Evolutionary conservation across 2,329 filamentous ascomycete species (phyloP), one percentile per base, ranked within the genome.

Genomic region (Leptographium procerum): DNA sequence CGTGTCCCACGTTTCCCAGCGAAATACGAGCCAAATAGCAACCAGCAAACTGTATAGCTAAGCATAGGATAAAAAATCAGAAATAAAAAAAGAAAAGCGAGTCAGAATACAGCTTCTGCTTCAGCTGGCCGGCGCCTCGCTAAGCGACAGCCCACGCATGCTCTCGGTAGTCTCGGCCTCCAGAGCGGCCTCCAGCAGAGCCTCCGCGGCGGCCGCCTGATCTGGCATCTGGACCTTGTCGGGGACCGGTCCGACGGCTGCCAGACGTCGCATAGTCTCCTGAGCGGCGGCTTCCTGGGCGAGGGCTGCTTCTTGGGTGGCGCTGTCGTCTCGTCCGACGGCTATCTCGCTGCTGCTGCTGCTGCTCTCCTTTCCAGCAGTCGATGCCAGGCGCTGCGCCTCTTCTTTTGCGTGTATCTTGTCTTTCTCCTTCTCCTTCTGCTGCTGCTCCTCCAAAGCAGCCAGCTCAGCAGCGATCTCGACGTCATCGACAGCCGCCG

Each of bases 401-500:
- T 31, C 16, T 5, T 14, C 24, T 22, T 52, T 16, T 16, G 13
- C 11, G 14, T 50, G 19, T 6, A 4, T 9, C 50, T 48, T 19
- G 33, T 55, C 73, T 60, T 67, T 69, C 61, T 72, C 74, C 58
- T 79, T 34, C 59, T 81, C 79, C 66, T 75, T 75, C 63, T 67
- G 72, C 64, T 83, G 80, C 63, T 82, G 77, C 36, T 69, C 75
- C 71, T 91, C 85, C 73, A 99, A 75, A 4, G 79, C 85, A 64
- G 88, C 87, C 52, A 97, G 78, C 73, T 96, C 92, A 61, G 92
- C 88, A 64, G 96, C 91, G 58, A 97, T 83, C 69, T 95, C 91
- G 24, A 68, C 79, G 67, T 96, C 91, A 69, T 96, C 89, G 34
- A 95, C 76, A 1, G 70, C 62, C 68, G 71, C 57, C 8, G 31